These are phyloP conservation scores for Cordyceps javanica DNA, from an alignment of 2,329 filamentous ascomycete species.

Conservation along the genomic window DNA sequence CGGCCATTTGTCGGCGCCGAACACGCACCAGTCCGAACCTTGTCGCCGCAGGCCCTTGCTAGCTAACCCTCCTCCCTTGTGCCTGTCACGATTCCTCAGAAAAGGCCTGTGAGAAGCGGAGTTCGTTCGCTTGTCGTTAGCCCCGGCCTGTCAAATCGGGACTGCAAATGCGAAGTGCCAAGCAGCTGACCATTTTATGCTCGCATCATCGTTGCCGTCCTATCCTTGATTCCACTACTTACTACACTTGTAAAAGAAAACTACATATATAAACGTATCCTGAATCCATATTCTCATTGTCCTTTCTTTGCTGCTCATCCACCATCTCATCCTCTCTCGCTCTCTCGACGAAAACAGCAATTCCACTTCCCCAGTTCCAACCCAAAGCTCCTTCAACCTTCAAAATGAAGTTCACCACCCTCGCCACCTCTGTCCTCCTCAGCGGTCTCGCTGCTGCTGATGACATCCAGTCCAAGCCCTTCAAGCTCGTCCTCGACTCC, in stretches of 20 bases:
- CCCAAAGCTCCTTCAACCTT: not conserved
- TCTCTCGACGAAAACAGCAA: too few species aligned
- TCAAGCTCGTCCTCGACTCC: slow-evolving; percentile 11
- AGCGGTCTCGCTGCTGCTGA: slow-evolving; percentile 9
- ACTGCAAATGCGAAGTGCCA: not conserved
- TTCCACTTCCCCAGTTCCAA: not conserved
- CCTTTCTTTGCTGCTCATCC: not conserved
- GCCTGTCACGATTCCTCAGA: not conserved
- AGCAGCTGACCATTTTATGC: not conserved
- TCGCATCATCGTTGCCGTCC: not conserved
- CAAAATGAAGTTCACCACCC: slow-evolving; percentile 11
- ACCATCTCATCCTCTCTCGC: not conserved
- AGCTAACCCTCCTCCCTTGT: not conserved
- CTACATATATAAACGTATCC: not conserved
- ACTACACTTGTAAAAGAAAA: not conserved
- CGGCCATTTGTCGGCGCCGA: not conserved
- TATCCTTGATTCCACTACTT: not conserved
- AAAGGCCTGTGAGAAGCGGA: not conserved
- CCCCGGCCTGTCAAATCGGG: not conserved
- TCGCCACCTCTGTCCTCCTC: slow-evolving; percentile 4
- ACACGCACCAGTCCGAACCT: not conserved
- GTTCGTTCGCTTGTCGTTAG: not conserved
- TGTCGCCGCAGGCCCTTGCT: not conserved
- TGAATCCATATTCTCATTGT: not conserved
- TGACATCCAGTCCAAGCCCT: slow-evolving; percentile 11